Base-by-base conservation (phyloP, 148 eudicot genomes). In the Rhododendron mucronatum region DNA sequence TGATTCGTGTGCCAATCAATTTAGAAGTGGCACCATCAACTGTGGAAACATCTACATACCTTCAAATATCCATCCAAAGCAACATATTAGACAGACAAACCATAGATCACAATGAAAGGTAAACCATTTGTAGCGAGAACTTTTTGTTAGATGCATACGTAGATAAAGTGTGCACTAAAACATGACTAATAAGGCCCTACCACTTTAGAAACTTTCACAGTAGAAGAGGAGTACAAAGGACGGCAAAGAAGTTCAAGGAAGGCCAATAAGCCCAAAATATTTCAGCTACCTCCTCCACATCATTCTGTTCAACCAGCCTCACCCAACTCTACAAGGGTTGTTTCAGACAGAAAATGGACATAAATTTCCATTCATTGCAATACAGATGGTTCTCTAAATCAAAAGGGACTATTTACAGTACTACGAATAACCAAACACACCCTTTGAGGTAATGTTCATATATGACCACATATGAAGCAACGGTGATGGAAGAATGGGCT, bases 21-120 rank as follows among this genome's bases (percentile, higher is more conserved):
- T 93, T 94, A 53, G 99, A 92, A 41, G 98, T 94, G 76, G 89
- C 89, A 30, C 84, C 95, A 91, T 97, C 99, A 90, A 97, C 99
- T 51, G 99, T 97, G 30, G 99, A 97, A 89, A 97, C 91, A 88
- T 97, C 99, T 57, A 97, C 92, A 78, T 97, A 97, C 86, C 99
- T 97, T 90, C 90, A 91, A 47, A 81, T 81, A 75, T n/a, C 76
- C 85, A 85, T 74, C 48, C 65, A 80, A 71, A 30, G 78, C 65
- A 74, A 50, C 23, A 48, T 21, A 47, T 59, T 44, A 48, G 30
- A 37, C 84, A 59, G 78, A 85, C 7, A 71, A 33, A 67, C 44
- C 20, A 82, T 13, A 48, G 39, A 63, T 81, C 41, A 53, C 26
- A 37, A 33, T 55, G 8, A 45, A 80, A 35, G 26, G 59, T 50